These are phyloP conservation scores for Penicillium crystallinum DNA, from an alignment of 495 filamentous ascomycete species.

Conservation along the genomic window DNA sequence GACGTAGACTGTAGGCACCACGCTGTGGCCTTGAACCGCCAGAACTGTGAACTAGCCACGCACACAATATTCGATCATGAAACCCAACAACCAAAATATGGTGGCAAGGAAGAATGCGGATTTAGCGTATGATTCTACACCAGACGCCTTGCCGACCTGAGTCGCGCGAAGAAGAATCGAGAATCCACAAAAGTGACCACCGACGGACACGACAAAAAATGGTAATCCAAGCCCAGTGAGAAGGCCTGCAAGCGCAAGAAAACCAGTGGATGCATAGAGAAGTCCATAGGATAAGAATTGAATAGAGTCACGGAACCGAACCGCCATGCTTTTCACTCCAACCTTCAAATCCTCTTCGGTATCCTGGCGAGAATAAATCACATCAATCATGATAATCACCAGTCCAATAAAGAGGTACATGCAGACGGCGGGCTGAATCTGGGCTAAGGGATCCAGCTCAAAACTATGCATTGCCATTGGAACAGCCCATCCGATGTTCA, in stretches of 20 bases:
- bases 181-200: neutral
- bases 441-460: neutral
- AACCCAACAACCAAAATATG: neutral
- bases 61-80: neutral
- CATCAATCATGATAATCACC: slow-evolving; percentile 36
- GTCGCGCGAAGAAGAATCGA: neutral
- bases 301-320: slow-evolving; percentile 21
- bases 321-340: slow-evolving; percentile 35
- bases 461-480: slow-evolving; percentile 1
- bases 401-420: neutral
- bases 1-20: too few species aligned
- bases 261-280: neutral
- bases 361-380: slow-evolving; percentile 40
- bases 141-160: neutral
- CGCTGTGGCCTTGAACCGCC: neutral
- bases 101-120: neutral
- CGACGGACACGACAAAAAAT: neutral
- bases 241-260: neutral
- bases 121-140: neutral
- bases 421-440: neutral
- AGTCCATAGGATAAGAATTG: neutral
- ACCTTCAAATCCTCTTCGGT: slow-evolving; percentile 37
- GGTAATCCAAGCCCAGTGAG: neutral
- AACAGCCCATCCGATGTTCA: neutral
- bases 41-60: neutral